Evolutionary conservation across 169 alveolate genomes (phyloP).

Genomic region (Cryptosporidium sp.): DNA sequence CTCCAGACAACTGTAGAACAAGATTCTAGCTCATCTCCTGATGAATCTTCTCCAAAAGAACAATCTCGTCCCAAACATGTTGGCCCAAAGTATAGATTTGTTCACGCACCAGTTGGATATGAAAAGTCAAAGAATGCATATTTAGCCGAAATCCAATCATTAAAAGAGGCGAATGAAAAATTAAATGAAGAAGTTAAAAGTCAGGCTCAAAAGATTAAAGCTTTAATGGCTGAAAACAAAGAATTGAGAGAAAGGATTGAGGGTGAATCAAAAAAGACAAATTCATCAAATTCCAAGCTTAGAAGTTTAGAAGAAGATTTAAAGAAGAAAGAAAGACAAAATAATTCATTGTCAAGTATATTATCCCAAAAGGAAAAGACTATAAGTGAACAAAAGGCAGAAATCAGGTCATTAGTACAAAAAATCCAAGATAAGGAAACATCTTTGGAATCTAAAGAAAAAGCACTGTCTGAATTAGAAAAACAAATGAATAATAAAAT

Average conservation of each 20-base stretch:
- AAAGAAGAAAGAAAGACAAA: conserved; percentile 9
- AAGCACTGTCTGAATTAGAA: neutral
- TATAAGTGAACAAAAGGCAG: neutral
- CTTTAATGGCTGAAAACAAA: neutral
- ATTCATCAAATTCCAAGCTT: neutral
- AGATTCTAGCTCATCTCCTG: conserved; percentile 45
- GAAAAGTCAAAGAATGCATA: neutral
- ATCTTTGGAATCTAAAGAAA: neutral
- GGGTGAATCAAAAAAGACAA: neutral
- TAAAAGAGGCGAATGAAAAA: conserved; percentile 5
- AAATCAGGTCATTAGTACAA: neutral
- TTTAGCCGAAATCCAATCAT: conserved; percentile 1
- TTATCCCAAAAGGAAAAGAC: neutral
- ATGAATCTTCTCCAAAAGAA: neutral
- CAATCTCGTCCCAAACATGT: neutral
- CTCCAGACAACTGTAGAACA: conserved; percentile 52
- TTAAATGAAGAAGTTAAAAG: conserved; percentile 1
- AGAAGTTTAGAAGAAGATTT: neutral
- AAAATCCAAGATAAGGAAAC: neutral
- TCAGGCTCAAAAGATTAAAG: conserved; percentile 2
- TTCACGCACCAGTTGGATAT: conserved; percentile 69
- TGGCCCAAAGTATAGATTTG: conserved; percentile 26
- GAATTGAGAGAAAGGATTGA: neutral
- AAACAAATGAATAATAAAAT: neutral
- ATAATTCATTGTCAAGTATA: neutral